These are phyloP conservation scores for Capsicum chinense DNA, from an alignment of 257 asterid species.

Conservation along the genomic window DNA sequence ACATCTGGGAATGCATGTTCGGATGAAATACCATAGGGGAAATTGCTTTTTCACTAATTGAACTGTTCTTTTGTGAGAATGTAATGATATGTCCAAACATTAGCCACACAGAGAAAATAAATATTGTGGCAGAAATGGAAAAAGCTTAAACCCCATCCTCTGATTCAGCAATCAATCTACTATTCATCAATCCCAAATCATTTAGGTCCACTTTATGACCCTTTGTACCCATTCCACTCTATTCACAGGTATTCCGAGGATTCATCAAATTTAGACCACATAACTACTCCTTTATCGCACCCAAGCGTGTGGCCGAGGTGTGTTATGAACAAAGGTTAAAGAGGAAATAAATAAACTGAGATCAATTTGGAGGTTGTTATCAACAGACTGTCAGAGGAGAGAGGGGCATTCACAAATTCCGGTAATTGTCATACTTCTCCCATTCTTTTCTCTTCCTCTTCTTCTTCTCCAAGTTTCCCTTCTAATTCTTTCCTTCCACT, in stretches of 20 bases:
- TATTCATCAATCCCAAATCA: neutral
- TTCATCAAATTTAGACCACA: neutral
- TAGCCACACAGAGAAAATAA: neutral
- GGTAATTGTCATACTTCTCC: too few species aligned
- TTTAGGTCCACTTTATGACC: neutral
- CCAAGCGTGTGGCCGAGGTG: too few species aligned
- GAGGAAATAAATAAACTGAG: too few species aligned
- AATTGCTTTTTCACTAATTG: neutral
- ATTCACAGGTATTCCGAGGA: neutral
- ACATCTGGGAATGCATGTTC: neutral
- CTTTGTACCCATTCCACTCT: neutral
- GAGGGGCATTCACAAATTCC: too few species aligned
- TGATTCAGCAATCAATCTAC: neutral
- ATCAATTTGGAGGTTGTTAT: too few species aligned
- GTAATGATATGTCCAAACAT: neutral
- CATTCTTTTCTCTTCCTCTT: too few species aligned
- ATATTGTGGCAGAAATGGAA: neutral
- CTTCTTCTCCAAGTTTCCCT: too few species aligned
- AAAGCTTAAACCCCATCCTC: constrained; percentile 1
- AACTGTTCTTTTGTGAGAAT: neutral
- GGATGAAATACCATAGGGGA: neutral
- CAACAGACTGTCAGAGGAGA: too few species aligned
- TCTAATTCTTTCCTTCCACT: too few species aligned
- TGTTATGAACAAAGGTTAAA: too few species aligned
- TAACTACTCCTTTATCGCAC: too few species aligned